Evolutionary conservation across 2,329 filamentous ascomycete species (phyloP).

Genomic region (Trichoderma sp.): DNA sequence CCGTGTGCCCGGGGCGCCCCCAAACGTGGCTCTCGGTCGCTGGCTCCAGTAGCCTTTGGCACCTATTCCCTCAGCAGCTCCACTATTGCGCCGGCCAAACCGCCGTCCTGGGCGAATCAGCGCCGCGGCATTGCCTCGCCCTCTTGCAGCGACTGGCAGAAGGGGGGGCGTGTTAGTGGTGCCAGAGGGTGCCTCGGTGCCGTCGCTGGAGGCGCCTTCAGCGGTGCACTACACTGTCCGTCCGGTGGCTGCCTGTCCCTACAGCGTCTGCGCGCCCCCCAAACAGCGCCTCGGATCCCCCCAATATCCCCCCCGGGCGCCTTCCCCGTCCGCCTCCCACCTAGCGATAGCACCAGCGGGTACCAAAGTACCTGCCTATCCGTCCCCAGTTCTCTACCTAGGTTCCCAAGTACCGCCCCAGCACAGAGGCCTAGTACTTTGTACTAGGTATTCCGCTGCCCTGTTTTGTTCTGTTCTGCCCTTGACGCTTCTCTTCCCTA

Average conservation of each 20-base stretch:
- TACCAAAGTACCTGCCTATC: no score
- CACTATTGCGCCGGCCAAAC: constrained; percentile 63
- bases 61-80: constrained; percentile 40
- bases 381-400: no score
- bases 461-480: constrained; percentile 20
- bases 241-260: neutral
- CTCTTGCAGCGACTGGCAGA: constrained; percentile 21
- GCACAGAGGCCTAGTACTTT: no score
- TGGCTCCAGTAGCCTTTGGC: constrained; percentile 23
- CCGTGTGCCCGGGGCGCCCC: constrained; percentile 15
- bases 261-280: neutral
- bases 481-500: constrained; percentile 8
- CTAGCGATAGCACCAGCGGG: neutral
- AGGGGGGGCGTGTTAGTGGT: no score
- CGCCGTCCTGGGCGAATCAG: constrained; percentile 52
- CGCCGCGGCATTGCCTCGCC: constrained; percentile 34
- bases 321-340: constrained; percentile 11
- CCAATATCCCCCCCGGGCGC: neutral
- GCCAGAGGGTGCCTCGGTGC: no score
- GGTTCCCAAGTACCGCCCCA: no score
- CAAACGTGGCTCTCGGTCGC: constrained; percentile 20
- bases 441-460: constrained; percentile 3
- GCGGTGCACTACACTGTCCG: no score
- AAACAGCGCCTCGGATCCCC: constrained; percentile 1
- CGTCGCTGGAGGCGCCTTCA: no score